Percentiles rank a stretch among this genome's conserved stretches.
These are phyloP conservation scores for Aspergillus jensenii DNA, from an alignment of 2,329 filamentous ascomycete genomes.

Conservation along the genomic window DNA sequence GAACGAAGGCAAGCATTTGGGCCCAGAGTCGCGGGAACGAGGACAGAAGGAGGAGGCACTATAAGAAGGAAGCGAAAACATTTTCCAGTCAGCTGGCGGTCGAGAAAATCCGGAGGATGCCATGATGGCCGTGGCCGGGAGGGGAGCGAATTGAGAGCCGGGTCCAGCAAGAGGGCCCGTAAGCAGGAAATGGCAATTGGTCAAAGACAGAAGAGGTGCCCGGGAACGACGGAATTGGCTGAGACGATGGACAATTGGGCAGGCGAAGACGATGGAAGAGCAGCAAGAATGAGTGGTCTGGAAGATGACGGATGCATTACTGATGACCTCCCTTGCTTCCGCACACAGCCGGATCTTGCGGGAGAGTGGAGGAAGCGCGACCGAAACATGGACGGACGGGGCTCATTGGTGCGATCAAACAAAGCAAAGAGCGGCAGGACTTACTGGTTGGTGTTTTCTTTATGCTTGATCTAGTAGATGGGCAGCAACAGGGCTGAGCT, in stretches of 20 bases:
- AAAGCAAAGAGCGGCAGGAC: constrained; percentile 2
- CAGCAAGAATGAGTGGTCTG: constrained; percentile 2
- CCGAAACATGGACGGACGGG: background rate
- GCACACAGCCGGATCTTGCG: constrained; percentile 18
- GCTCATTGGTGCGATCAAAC: constrained; percentile 3
- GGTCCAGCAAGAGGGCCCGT: constrained; percentile 9
- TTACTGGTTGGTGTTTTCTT: constrained; percentile 10
- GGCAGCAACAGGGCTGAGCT: constrained; percentile 8
- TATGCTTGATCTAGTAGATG: constrained; percentile 6
- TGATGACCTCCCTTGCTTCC: constrained; percentile 22
- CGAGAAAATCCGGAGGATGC: constrained; percentile 18
- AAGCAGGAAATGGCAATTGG: constrained; percentile 16
- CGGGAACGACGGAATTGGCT: constrained; percentile 26
- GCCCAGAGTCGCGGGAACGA: constrained; percentile 8
- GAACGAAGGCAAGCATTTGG: constrained; percentile 15
- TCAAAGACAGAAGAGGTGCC: constrained; percentile 18
- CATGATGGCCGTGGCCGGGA: constrained; percentile 1
- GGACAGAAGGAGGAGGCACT: constrained; percentile 18
- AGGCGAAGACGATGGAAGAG: constrained; percentile 4
- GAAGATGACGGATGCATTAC: constrained; percentile 24
- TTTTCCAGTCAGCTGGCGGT: constrained; percentile 20
- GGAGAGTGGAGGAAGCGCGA: background rate
- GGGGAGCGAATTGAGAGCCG: constrained; percentile 8
- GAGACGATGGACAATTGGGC: constrained; percentile 19
- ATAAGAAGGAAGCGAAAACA: constrained; percentile 21